phyloP scores from a whole-genome alignment of 441 rosid genomes.

The Erysimum pusillum region DNA sequence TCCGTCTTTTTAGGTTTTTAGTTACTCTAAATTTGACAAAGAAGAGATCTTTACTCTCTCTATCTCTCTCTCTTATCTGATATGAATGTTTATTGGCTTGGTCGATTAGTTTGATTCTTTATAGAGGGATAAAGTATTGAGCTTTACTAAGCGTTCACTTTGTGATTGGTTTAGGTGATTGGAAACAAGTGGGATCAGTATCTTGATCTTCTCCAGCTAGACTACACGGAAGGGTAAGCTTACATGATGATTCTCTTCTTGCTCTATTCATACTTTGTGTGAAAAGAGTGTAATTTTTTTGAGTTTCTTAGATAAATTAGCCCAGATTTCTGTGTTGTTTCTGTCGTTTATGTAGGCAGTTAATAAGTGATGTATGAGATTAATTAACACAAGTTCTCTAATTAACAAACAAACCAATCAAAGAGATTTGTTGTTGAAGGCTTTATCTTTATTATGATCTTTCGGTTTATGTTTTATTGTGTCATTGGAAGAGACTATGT shows the following conservation, averaged over 20 bases:
- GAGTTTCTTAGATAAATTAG: background rate
- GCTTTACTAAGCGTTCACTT: slow-evolving; percentile 16
- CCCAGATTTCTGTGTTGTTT: background rate
- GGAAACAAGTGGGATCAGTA: slow-evolving; percentile 96
- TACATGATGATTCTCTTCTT: slow-evolving; percentile 3
- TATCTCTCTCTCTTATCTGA: background rate
- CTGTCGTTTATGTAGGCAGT: background rate
- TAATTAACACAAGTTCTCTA: background rate
- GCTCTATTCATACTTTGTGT: slow-evolving; percentile 9
- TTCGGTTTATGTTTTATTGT: background rate
- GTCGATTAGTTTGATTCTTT: background rate
- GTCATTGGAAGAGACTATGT: background rate
- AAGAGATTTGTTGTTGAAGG: slow-evolving; percentile 1
- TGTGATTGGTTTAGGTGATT: slow-evolving; percentile 63
- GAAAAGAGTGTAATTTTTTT: background rate
- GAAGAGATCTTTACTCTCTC: slow-evolving; percentile 2
- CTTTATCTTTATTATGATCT: background rate
- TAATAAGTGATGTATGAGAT: background rate
- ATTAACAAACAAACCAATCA: no score
- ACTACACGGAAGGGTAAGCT: slow-evolving; percentile 88
- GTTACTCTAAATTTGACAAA: slow-evolving; percentile 8
- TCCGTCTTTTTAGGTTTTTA: background rate
- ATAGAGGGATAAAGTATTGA: slow-evolving; percentile 24
- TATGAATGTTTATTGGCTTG: background rate
- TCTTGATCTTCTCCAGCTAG: slow-evolving; percentile 94